Conservation (phyloP, 441 rosid genomes). For the Omphalea diandra region DNA sequence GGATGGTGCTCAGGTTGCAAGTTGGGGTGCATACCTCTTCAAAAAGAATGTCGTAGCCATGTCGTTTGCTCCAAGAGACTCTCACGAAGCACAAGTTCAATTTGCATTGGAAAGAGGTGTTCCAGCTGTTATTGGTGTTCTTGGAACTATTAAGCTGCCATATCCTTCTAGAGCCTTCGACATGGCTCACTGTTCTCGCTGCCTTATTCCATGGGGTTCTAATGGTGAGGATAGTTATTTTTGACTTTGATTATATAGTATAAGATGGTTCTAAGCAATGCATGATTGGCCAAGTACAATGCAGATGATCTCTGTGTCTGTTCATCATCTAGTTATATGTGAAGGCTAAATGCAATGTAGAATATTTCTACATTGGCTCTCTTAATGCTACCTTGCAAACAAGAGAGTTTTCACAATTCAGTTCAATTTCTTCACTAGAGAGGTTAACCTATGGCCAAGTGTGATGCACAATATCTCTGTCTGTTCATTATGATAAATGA, state of each 20-base stretch:
- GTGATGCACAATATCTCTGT: no score
- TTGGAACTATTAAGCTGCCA: constrained; percentile 85
- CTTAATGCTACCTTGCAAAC: background rate
- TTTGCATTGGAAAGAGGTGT: constrained; percentile 98
- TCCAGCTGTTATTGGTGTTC: constrained; percentile 94
- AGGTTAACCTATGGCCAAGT: no score
- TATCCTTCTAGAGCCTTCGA: constrained; percentile 88
- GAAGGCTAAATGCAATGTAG: background rate
- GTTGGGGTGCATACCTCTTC: constrained; percentile 97
- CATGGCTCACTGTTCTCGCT: constrained; percentile 98
- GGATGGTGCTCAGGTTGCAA: constrained; percentile 33
- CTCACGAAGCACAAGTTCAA: constrained; percentile 97
- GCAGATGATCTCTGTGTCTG: background rate
- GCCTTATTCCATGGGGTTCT: constrained; percentile 92
- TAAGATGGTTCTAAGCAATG: background rate
- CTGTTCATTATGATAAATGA: background rate
- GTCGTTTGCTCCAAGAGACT: constrained; percentile 98
- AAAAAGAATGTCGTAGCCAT: constrained; percentile 84
- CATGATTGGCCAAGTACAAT: background rate
- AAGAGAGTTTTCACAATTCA: background rate
- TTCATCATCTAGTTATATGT: background rate
- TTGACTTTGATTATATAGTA: background rate
- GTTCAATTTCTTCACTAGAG: no score
- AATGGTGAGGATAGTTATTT: constrained; percentile 56
- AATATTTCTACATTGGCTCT: background rate